Percentiles rank a stretch among this genome's conserved stretches.
Conservation (phyloP, 2,329 filamentous ascomycete genomes). For the Leptographium galeiforme region DNA sequence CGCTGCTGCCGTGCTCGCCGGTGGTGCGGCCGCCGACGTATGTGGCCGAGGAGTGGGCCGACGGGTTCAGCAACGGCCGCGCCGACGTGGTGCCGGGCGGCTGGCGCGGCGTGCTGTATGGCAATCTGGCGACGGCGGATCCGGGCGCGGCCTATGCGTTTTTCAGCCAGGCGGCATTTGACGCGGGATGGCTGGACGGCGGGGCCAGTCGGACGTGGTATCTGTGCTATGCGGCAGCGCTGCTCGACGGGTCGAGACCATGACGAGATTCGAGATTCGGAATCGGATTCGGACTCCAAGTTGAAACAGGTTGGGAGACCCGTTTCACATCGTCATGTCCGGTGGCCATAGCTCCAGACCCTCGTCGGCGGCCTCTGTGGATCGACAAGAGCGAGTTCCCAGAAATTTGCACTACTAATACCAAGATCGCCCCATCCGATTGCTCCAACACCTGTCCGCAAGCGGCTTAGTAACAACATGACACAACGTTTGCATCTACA, state of each 20-base stretch:
- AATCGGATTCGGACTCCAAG: no score
- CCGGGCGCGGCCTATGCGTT: constrained; percentile 58
- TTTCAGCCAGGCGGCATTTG: constrained; percentile 54
- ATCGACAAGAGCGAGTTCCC: no score
- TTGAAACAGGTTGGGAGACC: no score
- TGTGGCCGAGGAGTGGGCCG: constrained; percentile 70
- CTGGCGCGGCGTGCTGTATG: constrained; percentile 77
- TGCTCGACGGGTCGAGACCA: not conserved
- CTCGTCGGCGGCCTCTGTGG: no score
- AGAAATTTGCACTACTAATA: not conserved
- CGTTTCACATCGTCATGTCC: no score
- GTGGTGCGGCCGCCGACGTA: constrained; percentile 56
- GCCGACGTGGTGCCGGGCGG: constrained; percentile 54
- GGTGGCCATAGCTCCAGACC: not conserved
- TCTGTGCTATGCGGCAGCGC: constrained; percentile 56
- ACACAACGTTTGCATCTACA: not conserved
- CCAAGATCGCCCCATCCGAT: not conserved
- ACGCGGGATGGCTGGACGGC: constrained; percentile 60
- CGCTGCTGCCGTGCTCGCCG: constrained; percentile 53
- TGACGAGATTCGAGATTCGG: no score
- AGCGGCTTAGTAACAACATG: not conserved
- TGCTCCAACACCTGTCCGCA: not conserved
- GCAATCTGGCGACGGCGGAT: constrained; percentile 68
- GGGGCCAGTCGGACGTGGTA: constrained; percentile 81
- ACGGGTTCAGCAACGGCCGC: constrained; percentile 60